A percentile compares a stretch with the other conserved stretches of the same genome.
phyloP scores from a whole-genome alignment of 495 filamentous ascomycete genomes.

The Penicillium psychrofluorescens region DNA sequence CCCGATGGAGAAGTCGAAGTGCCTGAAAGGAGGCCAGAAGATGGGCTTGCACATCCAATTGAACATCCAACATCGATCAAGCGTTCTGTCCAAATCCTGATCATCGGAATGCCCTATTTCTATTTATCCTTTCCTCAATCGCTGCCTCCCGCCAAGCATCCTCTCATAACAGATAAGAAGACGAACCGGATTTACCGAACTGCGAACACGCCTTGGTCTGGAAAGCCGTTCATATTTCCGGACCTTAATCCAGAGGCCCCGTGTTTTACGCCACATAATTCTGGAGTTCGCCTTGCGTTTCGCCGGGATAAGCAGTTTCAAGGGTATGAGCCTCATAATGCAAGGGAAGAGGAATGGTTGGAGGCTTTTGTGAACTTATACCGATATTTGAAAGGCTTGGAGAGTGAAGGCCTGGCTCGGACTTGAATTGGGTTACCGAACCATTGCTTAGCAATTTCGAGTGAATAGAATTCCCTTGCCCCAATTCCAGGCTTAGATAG shows the following conservation, averaged over 20 bases:
- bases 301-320: not conserved
- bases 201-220: constrained; percentile 4
- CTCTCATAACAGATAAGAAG: not conserved
- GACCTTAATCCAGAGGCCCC: constrained; percentile 1
- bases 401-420: not conserved
- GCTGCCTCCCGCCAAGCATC: too few relatives aligned
- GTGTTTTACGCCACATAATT: constrained; percentile 4
- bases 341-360: constrained; percentile 11
- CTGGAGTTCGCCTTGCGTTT: not conserved
- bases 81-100: not conserved
- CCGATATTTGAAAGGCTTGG: not conserved
- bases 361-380: constrained; percentile 3
- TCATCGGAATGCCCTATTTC: not conserved
- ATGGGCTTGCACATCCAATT: not conserved
- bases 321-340: constrained; percentile 2
- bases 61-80: constrained; percentile 1
- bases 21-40: not conserved
- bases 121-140: not conserved
- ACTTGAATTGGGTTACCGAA: not conserved
- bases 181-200: not conserved
- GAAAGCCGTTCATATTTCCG: not conserved
- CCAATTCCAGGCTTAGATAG: too few relatives aligned
- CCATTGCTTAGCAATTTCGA: not conserved
- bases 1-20: too few relatives aligned
- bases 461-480: not conserved